Evolutionary conservation across 2,329 filamentous ascomycete species (phyloP), one percentile per base, ranked within the genome.

Genomic region (Xylaria sp.): DNA sequence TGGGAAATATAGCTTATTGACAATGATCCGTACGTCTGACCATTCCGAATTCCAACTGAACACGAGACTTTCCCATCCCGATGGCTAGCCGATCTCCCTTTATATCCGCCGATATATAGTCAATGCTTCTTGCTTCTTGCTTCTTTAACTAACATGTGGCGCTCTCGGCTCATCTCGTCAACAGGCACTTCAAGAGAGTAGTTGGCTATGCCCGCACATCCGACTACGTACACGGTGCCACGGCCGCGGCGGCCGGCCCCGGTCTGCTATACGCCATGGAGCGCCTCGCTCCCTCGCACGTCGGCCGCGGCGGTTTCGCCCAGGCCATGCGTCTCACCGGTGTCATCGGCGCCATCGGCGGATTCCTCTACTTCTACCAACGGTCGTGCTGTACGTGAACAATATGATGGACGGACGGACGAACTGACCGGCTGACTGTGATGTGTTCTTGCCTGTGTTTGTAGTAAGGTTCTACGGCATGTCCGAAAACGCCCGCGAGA

Each of bases 381-480:
- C 87, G 92, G 80, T 97, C 94, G 63, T 88, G 87, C 81, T 85
- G 94, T 97, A 91, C 80, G 93, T 88, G 18, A 48, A 23, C 20
- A 2, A 48, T 48, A 4, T 13, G 15, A 10, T 37, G 6, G 2
- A 46, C 15, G 2, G 41, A 15, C 41, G 18, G 41, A 46, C 7
- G 41, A 18, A n/a, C 41, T 15, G 4, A 37, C 34, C 7, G 34
- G 3, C 28, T 37, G 2, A 31, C 28, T 10, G 7, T 20, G 1
- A 37, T 44, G 15, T 18, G 13, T 15, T 15, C n/a, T 18, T 44
- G 41, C 41, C 41, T 18, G 13, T 20, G 37, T 3, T 31, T 41
- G 72, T 78, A 97, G 94, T 95, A 78, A 92, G 96, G 73, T 98
- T 99, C 84, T 98, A 98, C 84, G 96, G 96, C 77, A 93, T 94